These are phyloP conservation scores for Globisporangium iwayamae DNA, from an alignment of 352 stramenopile species.

Conservation along the genomic window DNA sequence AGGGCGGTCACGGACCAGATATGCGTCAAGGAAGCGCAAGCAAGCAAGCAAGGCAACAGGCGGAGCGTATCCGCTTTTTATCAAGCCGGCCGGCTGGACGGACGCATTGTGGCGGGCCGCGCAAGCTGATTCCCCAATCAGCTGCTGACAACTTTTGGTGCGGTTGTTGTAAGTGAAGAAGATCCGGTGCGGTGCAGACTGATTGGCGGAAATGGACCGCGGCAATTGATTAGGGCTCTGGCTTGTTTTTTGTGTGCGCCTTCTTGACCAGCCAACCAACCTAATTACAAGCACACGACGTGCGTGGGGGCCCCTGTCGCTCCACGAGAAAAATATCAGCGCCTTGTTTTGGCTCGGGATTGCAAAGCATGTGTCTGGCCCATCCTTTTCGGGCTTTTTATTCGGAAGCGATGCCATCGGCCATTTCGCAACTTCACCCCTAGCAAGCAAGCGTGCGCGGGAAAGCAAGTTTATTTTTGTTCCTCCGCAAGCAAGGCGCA, in stretches of 20 bases:
- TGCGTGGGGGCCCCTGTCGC: not conserved
- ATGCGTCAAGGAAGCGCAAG: not conserved
- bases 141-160: conserved; percentile 4
- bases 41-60: not conserved
- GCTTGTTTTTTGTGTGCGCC: not conserved
- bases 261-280: conserved; percentile 7
- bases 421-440: conserved; percentile 24
- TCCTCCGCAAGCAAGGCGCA: not conserved
- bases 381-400: conserved; percentile 1
- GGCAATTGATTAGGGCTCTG: not conserved
- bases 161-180: not conserved
- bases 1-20: not conserved
- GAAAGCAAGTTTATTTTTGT: conserved; percentile 10
- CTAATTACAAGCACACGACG: not conserved
- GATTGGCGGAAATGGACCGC: conserved; percentile 3
- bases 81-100: too few species aligned
- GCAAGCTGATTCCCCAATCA: not conserved
- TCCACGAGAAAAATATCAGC: conserved; percentile 10
- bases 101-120: not conserved
- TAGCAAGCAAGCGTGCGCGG: conserved; percentile 15
- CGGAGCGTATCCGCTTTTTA: too few species aligned
- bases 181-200: not conserved
- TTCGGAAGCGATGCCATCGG: conserved; percentile 6
- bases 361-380: not conserved
- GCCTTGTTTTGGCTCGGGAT: conserved; percentile 1